Base-by-base conservation (phyloP, 257 asterid genomes). In the Capsicum baccatum region DNA sequence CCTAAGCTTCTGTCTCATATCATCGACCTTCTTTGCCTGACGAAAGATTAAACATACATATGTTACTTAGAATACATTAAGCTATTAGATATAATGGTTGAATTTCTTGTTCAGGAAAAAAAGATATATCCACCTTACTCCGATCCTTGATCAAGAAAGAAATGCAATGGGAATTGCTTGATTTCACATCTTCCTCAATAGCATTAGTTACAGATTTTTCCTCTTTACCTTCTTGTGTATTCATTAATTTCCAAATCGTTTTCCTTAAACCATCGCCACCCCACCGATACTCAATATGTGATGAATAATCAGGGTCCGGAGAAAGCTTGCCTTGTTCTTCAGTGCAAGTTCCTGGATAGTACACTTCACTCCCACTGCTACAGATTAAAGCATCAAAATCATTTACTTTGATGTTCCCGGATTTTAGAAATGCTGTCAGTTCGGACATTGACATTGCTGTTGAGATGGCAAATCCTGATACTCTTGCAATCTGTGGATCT, bases 231-330 rank as follows among this genome's bases (percentile, higher is more conserved):
- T 88, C 95, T 4, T 87, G 59, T 11, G 92, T 48, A 82, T 88
- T 91, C 94, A 90, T 95, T 59, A 95, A 88, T 87, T 94, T 95
- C 95, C 92, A 88, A 86, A 94, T 93, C n/a, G 97, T 92, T 88
- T 87, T 95, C 84, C 90, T 92, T 86, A 95, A 69, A 10, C 98
- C 98, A 83, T 92, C 96, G 2, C 90, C 89, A 79, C 98, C 98
- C 99, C 97, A 95, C 62, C 99, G 91, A 63, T 94, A 95, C 10
- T 95, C 97, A 12, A 94, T 91, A 86, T 95, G 99, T 0, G 96
- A 74, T 2, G 92, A 92, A 59, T 95, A 91, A 85, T 95, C 97
- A 2, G 91, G 91, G 82, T 95, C 98, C 0, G 92, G 93, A 76
- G 48, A 83, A 62, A 89, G 89, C 86, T 90, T 91, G 48, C 92